Conservation (phyloP, 2,329 filamentous ascomycete genomes). For the Xylariaceae sp. region DNA sequence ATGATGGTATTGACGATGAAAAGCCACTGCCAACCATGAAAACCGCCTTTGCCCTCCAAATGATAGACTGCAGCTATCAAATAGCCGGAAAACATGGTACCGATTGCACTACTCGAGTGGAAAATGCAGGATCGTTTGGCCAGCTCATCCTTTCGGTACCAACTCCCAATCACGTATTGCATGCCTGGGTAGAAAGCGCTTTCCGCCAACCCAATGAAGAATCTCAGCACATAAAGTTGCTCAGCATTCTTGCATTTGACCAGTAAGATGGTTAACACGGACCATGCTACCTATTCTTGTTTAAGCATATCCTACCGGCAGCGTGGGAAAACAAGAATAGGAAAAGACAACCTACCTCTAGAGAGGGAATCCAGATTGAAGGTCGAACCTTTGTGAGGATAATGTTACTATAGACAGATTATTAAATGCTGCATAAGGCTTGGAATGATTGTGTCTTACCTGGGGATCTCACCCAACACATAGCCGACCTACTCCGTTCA, state of each 20-base stretch:
- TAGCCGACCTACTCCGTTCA: too few species aligned
- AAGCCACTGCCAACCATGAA: slow-evolving; percentile 52
- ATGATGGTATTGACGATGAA: slow-evolving; percentile 54
- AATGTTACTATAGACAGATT: slow-evolving; percentile 26
- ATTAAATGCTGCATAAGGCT: slow-evolving; percentile 1
- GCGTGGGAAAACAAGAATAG: neutral
- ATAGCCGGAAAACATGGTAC: slow-evolving; percentile 45
- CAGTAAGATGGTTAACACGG: slow-evolving; percentile 31
- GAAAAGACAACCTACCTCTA: slow-evolving; percentile 20
- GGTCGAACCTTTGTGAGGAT: slow-evolving; percentile 34
- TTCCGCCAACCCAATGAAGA: slow-evolving; percentile 34
- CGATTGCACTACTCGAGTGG: slow-evolving; percentile 29
- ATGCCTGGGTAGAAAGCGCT: slow-evolving; percentile 30
- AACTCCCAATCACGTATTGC: slow-evolving; percentile 36
- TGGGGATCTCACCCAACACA: slow-evolving; percentile 30
- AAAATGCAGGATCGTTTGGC: slow-evolving; percentile 44
- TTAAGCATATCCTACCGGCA: neutral
- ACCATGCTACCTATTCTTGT: slow-evolving; percentile 24
- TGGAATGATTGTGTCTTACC: slow-evolving; percentile 16
- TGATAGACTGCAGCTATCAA: slow-evolving; percentile 51
- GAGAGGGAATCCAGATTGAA: slow-evolving; percentile 36
- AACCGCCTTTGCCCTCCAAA: slow-evolving; percentile 44
- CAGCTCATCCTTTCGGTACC: slow-evolving; percentile 37
- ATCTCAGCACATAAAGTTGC: slow-evolving; percentile 34
- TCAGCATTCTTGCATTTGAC: slow-evolving; percentile 31